A percentile compares a stretch with the other conserved stretches of the same genome.
These are phyloP conservation scores for Peronospora farinosa DNA, from an alignment of 352 stramenopile genomes.

Conservation along the genomic window DNA sequence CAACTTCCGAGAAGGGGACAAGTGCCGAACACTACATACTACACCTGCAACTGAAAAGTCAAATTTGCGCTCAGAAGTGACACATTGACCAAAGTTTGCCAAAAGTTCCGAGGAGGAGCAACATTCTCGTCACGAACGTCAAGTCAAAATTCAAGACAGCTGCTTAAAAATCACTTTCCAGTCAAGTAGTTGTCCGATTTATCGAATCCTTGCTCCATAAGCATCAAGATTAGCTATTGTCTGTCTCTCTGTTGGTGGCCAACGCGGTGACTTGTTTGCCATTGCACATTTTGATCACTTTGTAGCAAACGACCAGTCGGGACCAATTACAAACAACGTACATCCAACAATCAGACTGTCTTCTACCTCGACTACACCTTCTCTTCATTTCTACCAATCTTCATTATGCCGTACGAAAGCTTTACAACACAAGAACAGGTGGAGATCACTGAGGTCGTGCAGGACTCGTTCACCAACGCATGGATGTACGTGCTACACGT, in stretches of 20 bases:
- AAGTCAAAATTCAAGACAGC: slow-evolving; percentile 6
- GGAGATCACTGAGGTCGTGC: slow-evolving; percentile 60
- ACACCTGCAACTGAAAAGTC: slow-evolving; percentile 3
- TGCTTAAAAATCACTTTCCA: slow-evolving; percentile 14
- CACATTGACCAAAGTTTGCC: slow-evolving; percentile 14
- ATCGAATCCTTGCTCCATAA: not conserved
- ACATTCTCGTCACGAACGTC: slow-evolving; percentile 17
- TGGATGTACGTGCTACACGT: slow-evolving; percentile 70
- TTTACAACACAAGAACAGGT: slow-evolving; percentile 54
- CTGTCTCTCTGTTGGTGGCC: slow-evolving; percentile 9
- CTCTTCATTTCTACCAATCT: not conserved
- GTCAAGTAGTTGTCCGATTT: not conserved
- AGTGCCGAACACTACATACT: not conserved
- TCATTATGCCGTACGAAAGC: slow-evolving; percentile 70
- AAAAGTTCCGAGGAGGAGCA: slow-evolving; percentile 11
- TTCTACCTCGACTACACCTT: slow-evolving; percentile 1
- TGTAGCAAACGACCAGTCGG: slow-evolving; percentile 3
- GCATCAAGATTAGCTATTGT: slow-evolving; percentile 20
- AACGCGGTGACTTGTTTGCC: slow-evolving; percentile 10
- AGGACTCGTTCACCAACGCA: slow-evolving; percentile 42
- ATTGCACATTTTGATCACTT: slow-evolving; percentile 28
- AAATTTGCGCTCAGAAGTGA: slow-evolving; percentile 5
- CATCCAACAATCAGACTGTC: not conserved
- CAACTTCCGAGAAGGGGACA: slow-evolving; percentile 1
- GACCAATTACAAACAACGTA: slow-evolving; percentile 1